Conservation (phyloP, 305 asterid species). For the Striga hermonthica region DNA sequence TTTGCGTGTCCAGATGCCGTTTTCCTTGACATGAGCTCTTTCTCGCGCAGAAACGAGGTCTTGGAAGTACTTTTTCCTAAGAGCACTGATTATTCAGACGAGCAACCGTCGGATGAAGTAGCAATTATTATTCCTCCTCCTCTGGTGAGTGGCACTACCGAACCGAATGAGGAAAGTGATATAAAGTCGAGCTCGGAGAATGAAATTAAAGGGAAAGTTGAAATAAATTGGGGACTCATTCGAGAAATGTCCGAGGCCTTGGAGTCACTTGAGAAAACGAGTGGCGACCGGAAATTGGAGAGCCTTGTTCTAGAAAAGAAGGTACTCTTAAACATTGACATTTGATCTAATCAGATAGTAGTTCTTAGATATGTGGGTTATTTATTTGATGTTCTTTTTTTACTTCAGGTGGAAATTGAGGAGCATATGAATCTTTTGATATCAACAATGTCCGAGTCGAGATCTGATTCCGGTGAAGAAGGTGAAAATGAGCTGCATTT, state of each 20-base stretch:
- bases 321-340: constrained; percentile 35
- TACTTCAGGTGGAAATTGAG: constrained; percentile 1
- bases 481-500: background rate
- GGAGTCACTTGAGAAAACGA: background rate
- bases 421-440: background rate
- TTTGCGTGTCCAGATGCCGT: constrained; percentile 36
- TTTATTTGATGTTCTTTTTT: background rate
- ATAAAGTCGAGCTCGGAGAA: constrained; percentile 4
- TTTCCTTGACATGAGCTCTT: constrained; percentile 35
- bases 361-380: too few relatives aligned
- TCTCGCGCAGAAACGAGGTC: constrained; percentile 32
- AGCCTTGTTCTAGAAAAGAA: constrained; percentile 27
- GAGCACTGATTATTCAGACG: background rate
- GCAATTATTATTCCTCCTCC: too few relatives aligned
- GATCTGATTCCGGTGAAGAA: background rate
- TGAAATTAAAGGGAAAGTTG: constrained; percentile 16
- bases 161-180: constrained; percentile 6
- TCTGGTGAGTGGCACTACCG: too few relatives aligned
- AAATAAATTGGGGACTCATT: constrained; percentile 38
- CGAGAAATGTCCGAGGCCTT: constrained; percentile 28
- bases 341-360: too few relatives aligned
- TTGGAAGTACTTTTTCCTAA: constrained; percentile 38
- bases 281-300: constrained; percentile 8
- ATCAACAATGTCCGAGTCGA: background rate
- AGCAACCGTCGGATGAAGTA: background rate